Evolutionary conservation across 139 green algal species (phyloP).

Genomic region (Micromonas commoda): DNA sequence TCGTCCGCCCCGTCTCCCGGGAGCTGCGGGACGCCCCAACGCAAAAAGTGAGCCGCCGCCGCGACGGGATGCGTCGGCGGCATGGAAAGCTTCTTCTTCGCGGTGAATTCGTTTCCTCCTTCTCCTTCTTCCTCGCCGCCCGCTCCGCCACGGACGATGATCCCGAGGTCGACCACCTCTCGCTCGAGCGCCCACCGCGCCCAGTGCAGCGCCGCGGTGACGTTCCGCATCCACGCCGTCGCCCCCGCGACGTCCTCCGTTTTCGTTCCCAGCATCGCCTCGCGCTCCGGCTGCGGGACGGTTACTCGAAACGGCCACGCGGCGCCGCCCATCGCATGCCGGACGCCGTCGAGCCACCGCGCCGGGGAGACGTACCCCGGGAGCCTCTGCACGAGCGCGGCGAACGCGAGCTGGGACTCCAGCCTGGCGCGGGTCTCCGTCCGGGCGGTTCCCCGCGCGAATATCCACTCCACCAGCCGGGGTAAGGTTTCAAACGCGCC

Average conservation of each 20-base stretch:
- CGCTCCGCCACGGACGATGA: neutral
- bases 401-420: slow-evolving; percentile 5
- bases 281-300: too few species aligned
- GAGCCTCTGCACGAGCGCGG: neutral
- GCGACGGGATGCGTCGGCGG: too few species aligned
- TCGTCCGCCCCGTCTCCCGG: too few species aligned
- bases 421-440: neutral
- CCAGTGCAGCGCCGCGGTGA: neutral
- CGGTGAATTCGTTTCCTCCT: too few species aligned
- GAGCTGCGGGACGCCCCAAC: too few species aligned
- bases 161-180: neutral
- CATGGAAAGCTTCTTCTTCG: too few species aligned
- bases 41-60: too few species aligned
- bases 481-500: neutral
- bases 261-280: too few species aligned
- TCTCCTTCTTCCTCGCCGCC: neutral
- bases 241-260: neutral
- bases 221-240: neutral
- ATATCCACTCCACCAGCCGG: slow-evolving; percentile 2
- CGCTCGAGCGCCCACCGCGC: neutral
- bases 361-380: neutral
- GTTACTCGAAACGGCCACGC: neutral
- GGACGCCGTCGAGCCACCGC: neutral
- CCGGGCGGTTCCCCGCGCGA: neutral
- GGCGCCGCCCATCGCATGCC: too few species aligned